Percentiles rank a stretch among this genome's conserved stretches.
phyloP scores from a whole-genome alignment of 345 rosid species.

The Citrus australasica region DNA sequence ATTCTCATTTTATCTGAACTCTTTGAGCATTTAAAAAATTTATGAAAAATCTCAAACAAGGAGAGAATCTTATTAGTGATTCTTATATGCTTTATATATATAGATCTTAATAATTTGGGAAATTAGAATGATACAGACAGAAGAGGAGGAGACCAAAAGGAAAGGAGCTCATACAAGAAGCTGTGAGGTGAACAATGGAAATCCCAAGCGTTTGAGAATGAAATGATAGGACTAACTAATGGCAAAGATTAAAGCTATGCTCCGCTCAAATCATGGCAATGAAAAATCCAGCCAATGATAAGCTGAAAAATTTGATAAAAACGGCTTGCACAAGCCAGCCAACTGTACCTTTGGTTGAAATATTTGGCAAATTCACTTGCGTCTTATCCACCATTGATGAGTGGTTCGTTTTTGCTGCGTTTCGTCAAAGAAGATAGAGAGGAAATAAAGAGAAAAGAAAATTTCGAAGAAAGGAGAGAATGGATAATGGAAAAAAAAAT shows the following conservation, averaged over 20 bases:
- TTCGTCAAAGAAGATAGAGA: too few relatives aligned
- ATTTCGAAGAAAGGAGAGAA: background rate
- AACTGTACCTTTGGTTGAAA: background rate
- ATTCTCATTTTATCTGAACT: too few relatives aligned
- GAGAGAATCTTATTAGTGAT: too few relatives aligned
- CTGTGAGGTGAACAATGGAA: slow-evolving; percentile 28
- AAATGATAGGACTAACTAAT: slow-evolving; percentile 5
- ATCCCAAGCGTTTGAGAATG: slow-evolving; percentile 19
- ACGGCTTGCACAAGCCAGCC: background rate
- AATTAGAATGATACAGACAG: too few relatives aligned
- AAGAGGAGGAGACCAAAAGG: too few relatives aligned
- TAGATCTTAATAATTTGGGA: too few relatives aligned
- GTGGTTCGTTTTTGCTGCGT: too few relatives aligned
- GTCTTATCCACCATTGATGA: too few relatives aligned
- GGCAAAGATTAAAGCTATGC: slow-evolving; percentile 18
- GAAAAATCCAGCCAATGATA: background rate
- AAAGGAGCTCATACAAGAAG: slow-evolving; percentile 22
- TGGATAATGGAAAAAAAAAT: background rate
- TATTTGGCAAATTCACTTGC: background rate
- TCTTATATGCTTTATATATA: background rate
- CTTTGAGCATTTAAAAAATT: too few relatives aligned
- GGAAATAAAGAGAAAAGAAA: too few relatives aligned
- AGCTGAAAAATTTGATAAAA: background rate
- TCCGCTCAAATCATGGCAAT: slow-evolving; percentile 29
- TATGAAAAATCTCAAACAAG: too few relatives aligned